Evolutionary conservation across 495 filamentous ascomycete species (phyloP).

Genomic region (Penicillium flavigenum): DNA sequence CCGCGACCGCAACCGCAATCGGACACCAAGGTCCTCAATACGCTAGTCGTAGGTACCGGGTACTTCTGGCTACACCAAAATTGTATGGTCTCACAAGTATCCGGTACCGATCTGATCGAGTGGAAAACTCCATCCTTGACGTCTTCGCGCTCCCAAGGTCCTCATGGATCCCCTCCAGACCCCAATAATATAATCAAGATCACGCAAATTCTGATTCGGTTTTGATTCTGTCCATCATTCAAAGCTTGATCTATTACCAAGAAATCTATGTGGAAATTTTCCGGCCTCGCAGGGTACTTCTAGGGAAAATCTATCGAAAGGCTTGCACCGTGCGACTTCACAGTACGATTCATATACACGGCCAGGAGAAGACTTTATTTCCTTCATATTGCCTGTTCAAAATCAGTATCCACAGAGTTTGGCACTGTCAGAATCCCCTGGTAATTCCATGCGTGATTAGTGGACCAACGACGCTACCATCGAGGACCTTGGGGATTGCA

Average conservation of each 20-base stretch:
- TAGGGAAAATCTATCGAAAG: neutral
- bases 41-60: constrained; percentile 15
- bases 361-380: constrained; percentile 1
- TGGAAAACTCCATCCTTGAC: constrained; percentile 16
- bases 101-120: constrained; percentile 8
- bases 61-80: constrained; percentile 11
- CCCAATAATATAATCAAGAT: constrained; percentile 13
- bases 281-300: constrained; percentile 15
- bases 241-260: neutral
- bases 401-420: constrained; percentile 13
- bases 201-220: constrained; percentile 25
- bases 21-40: constrained; percentile 42
- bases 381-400: constrained; percentile 4
- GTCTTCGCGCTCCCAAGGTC: constrained; percentile 32
- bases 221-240: constrained; percentile 4
- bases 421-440: constrained; percentile 22
- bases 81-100: constrained; percentile 12
- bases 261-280: constrained; percentile 1
- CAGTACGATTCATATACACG: constrained; percentile 8
- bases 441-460: constrained; percentile 14
- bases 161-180: constrained; percentile 25
- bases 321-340: neutral
- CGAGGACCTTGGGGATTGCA: constrained; percentile 33
- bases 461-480: constrained; percentile 17
- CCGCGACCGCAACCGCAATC: constrained; percentile 18